Evolutionary conservation across 441 rosid species (phyloP).

Genomic region (Arabidopsis hybrid): DNA sequence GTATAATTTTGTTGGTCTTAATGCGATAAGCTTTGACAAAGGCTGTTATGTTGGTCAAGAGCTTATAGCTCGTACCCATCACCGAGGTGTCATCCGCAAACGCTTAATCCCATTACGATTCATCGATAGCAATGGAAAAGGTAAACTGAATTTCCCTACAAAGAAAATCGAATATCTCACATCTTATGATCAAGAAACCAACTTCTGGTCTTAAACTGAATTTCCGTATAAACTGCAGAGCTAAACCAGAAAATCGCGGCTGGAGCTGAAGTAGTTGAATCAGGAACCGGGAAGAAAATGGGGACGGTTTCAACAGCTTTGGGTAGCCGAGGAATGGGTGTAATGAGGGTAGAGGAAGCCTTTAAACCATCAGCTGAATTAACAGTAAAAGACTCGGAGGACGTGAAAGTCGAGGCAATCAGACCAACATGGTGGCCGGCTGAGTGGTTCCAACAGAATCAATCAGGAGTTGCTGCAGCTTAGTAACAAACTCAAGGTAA

Average conservation of each 20-base stretch:
- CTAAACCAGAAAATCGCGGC: conserved; percentile 60
- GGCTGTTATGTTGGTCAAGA: conserved; percentile 99
- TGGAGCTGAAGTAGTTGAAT: conserved; percentile 70
- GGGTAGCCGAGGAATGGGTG: conserved; percentile 79
- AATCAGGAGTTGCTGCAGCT: conserved; percentile 19
- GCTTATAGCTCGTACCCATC: conserved; percentile 94
- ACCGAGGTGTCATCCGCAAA: conserved; percentile 85
- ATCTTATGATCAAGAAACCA: conserved; percentile 5
- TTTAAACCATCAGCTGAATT: conserved; percentile 57
- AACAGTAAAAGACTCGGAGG: conserved; percentile 57
- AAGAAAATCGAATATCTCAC: neutral
- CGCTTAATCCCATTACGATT: conserved; percentile 81
- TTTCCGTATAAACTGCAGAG: conserved; percentile 46
- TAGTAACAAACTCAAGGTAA: conserved; percentile 21
- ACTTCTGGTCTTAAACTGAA: neutral
- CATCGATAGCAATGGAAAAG: conserved; percentile 58
- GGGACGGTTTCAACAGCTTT: conserved; percentile 73
- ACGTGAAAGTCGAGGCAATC: conserved; percentile 65
- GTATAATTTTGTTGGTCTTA: conserved; percentile 83
- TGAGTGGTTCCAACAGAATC: conserved; percentile 73
- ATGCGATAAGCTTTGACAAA: conserved; percentile 93
- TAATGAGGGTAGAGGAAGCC: conserved; percentile 74
- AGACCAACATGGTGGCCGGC: conserved; percentile 92
- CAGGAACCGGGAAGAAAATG: conserved; percentile 66
- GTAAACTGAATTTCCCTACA: conserved; percentile 38